Evolutionary conservation across 1,139 yeast species (phyloP), one percentile per base, ranked within the genome.

Genomic region (Candida tropicalis): DNA sequence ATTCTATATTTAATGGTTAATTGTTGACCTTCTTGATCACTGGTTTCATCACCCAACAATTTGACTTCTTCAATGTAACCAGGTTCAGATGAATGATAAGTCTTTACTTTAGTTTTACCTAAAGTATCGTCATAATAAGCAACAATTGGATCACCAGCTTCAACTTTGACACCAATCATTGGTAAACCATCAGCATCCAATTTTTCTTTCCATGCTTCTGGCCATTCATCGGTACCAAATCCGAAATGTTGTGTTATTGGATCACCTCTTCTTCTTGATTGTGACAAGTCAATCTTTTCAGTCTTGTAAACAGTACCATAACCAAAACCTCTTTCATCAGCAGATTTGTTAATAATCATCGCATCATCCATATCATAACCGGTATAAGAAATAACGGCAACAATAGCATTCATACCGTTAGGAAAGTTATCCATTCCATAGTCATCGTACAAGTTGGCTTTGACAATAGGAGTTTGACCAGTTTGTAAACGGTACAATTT

Each of bases 331-430:
- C 99, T 81, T 70, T 93, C 99, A 59, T 91, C 95, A 0, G 98
- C 97, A 39, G 96, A 86, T 66, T 93, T 93, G 68, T 93, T 95
- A 58, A 93, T 82, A 60, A 93, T 93, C 99, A 93, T 93, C 62
- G 99, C 99, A 69, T 93, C 99, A 72, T 93, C 84, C 99, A 93
- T 93, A 87, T 93, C 99, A 63, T 93, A 93, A 56, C 99, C 99
- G 6, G 99, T 95, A 65, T 93, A 93, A 0, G 99, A 90, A 60
- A 93, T 93, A 55, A 93, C 99, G 0, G 99, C 99, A 50, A 93
- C 99, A 46, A 93, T 97, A 3, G 99, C 99, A 60, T 93, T 93
- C 55, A 89, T 90, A 64, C 99, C 99, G 64, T 95, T 95, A 51
- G 99, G 99, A 81, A 89, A 93, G 63, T 90, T 88, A 64, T 93